A percentile compares a stretch with the other conserved stretches of the same genome.
Evolutionary conservation across 345 rosid species (phyloP).

Genomic region (Toxicodendron radicans): DNA sequence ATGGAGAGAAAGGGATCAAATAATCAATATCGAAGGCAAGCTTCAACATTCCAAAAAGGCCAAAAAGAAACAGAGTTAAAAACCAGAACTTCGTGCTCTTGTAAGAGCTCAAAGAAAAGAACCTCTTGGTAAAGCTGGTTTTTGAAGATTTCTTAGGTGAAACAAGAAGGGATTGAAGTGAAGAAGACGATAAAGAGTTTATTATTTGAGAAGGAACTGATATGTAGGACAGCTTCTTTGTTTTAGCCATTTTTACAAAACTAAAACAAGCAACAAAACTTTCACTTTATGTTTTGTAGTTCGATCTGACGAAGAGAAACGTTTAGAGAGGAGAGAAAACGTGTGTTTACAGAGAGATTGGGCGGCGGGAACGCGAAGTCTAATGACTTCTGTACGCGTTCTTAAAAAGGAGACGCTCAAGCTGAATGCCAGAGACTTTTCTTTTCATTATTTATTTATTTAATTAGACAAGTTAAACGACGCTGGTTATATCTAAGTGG

Average conservation of each 20-base stretch:
- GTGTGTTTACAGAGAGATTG: conserved; percentile 2
- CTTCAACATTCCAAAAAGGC: conserved; percentile 53
- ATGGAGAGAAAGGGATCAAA: conserved; percentile 39
- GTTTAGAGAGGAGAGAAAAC: not conserved
- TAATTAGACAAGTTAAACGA: not conserved
- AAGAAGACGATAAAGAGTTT: conserved; percentile 54
- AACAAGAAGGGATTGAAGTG: conserved; percentile 57
- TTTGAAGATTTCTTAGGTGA: conserved; percentile 56
- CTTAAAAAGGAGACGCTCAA: conserved; percentile 13
- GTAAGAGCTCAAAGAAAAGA: conserved; percentile 25
- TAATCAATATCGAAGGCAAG: conserved; percentile 51
- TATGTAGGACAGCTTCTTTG: conserved; percentile 49
- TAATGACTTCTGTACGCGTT: conserved; percentile 19
- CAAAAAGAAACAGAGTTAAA: conserved; percentile 52
- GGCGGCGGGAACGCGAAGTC: conserved; percentile 38
- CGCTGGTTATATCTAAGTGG: conserved; percentile 1
- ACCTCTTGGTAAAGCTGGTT: conserved; percentile 19
- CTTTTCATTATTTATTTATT: not conserved
- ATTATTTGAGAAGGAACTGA: conserved; percentile 61
- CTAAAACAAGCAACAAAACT: not conserved
- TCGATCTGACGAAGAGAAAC: too few species aligned
- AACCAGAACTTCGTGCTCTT: conserved; percentile 57
- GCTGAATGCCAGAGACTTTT: not conserved
- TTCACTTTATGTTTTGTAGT: too few species aligned
- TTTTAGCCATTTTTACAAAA: conserved; percentile 38